phyloP scores from a whole-genome alignment of 2,329 filamentous ascomycete genomes.

The Lecanosticta acicola region DNA sequence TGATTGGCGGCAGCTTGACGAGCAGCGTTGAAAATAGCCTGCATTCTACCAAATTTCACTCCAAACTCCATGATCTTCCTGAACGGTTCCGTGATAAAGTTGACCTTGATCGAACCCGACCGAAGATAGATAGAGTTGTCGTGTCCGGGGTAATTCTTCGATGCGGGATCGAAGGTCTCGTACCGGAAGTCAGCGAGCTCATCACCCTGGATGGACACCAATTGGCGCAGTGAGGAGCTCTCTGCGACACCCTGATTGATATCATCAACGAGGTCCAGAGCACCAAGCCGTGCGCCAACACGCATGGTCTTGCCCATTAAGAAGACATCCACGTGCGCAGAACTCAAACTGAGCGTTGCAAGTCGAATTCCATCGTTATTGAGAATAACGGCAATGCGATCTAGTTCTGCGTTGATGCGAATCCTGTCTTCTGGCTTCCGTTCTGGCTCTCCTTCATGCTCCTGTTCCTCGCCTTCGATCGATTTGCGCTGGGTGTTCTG shows the following conservation, averaged over 20 bases:
- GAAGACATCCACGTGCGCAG: constrained; percentile 86
- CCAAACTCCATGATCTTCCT: constrained; percentile 96
- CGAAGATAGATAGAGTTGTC: constrained; percentile 86
- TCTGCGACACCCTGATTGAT: constrained; percentile 83
- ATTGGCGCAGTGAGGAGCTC: constrained; percentile 71
- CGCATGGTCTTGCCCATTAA: constrained; percentile 80
- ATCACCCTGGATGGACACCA: constrained; percentile 92
- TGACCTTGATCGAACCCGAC: constrained; percentile 91
- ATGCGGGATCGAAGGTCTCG: constrained; percentile 79
- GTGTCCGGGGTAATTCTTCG: constrained; percentile 81
- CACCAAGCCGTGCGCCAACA: constrained; percentile 78
- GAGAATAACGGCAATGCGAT: constrained; percentile 86
- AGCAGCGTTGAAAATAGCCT: constrained; percentile 95
- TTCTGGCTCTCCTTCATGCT: constrained; percentile 30
- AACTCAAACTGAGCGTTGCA: constrained; percentile 85
- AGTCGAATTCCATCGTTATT: constrained; percentile 97
- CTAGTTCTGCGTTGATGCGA: constrained; percentile 85
- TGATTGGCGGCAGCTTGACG: constrained; percentile 90
- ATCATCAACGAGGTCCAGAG: constrained; percentile 85
- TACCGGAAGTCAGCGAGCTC: constrained; percentile 96
- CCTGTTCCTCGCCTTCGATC: constrained; percentile 21
- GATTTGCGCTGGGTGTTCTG: constrained; percentile 15
- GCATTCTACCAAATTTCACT: constrained; percentile 99
- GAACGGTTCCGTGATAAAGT: constrained; percentile 95
- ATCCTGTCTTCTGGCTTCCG: constrained; percentile 64